These are phyloP conservation scores for Tinospora cordifolia DNA, from an alignment of 164 flowering plant genomes.

Conservation along the genomic window DNA sequence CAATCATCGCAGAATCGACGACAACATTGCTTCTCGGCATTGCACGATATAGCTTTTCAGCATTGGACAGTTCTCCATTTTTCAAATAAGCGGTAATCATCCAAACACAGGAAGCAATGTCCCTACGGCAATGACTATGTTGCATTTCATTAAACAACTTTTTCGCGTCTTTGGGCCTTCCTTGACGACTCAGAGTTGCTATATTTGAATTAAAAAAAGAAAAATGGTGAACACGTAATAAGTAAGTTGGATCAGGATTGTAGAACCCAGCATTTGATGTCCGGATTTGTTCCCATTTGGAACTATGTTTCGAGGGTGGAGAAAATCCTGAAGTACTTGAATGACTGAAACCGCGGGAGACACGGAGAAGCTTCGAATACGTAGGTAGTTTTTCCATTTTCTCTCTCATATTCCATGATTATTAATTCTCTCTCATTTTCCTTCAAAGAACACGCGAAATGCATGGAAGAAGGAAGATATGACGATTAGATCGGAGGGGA, in stretches of 20 bases:
- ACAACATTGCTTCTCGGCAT: constrained; percentile 34
- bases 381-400: too few species aligned
- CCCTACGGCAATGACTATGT: constrained; percentile 19
- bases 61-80: constrained; percentile 28
- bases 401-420: too few species aligned
- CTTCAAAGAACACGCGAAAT: too few species aligned
- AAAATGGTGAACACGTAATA: not conserved
- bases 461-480: too few species aligned
- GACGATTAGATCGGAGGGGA: too few species aligned
- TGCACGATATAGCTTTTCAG: constrained; percentile 29
- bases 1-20: constrained; percentile 41
- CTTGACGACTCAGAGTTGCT: constrained; percentile 23
- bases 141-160: constrained; percentile 44
- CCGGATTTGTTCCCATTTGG: not conserved
- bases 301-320: not conserved
- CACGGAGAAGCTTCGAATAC: not conserved
- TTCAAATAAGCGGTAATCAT: constrained; percentile 44
- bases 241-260: not conserved
- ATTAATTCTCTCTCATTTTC: too few species aligned
- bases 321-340: not conserved
- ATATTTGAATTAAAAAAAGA: constrained; percentile 16
- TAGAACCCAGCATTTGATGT: not conserved
- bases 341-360: not conserved
- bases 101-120: constrained; percentile 38
- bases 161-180: constrained; percentile 32